These are phyloP conservation scores for Globisporangium okanoganense DNA, from an alignment of 352 stramenopile genomes.

Conservation along the genomic window DNA sequence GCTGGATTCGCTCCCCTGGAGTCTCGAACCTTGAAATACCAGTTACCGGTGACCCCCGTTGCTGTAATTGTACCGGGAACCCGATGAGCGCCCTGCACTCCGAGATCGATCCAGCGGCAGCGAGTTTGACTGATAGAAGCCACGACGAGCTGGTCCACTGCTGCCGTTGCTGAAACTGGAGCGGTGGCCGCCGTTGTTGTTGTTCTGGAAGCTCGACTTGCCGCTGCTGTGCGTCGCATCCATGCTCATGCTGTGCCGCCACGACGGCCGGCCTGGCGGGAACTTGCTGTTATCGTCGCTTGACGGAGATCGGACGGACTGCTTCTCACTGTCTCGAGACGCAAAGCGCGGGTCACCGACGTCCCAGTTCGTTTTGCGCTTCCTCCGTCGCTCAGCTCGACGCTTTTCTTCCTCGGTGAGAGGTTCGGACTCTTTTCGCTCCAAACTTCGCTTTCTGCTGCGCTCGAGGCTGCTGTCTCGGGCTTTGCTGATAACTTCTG, in stretches of 20 bases:
- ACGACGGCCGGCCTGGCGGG: slow-evolving; percentile 42
- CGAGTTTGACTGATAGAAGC: slow-evolving; percentile 48
- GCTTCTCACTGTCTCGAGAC: slow-evolving; percentile 22
- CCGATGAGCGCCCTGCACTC: slow-evolving; percentile 33
- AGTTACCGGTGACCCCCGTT: slow-evolving; percentile 19
- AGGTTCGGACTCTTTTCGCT: slow-evolving; percentile 23
- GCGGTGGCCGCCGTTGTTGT: slow-evolving; percentile 3
- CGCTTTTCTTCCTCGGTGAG: slow-evolving; percentile 58
- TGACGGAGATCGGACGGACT: neutral
- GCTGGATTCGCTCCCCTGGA: neutral
- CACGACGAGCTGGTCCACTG: slow-evolving; percentile 19
- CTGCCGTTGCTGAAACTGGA: slow-evolving; percentile 12
- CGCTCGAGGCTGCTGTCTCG: slow-evolving; percentile 13
- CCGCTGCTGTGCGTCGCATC: slow-evolving; percentile 38
- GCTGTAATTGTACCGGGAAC: slow-evolving; percentile 22
- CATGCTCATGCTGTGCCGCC: slow-evolving; percentile 64
- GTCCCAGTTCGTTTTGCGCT: slow-evolving; percentile 80
- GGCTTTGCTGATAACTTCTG: slow-evolving; percentile 1
- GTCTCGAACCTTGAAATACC: neutral
- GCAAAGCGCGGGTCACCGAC: slow-evolving; percentile 64
- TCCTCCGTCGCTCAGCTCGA: slow-evolving; percentile 57
- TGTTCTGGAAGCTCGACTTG: slow-evolving; percentile 41
- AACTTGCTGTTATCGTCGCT: slow-evolving; percentile 40
- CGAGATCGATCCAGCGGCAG: slow-evolving; percentile 51
- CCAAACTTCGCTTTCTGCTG: slow-evolving; percentile 39